Evolutionary conservation across 108 stramenopile genomes (phyloP).

Genomic region (Aureococcus anophagefferens): DNA sequence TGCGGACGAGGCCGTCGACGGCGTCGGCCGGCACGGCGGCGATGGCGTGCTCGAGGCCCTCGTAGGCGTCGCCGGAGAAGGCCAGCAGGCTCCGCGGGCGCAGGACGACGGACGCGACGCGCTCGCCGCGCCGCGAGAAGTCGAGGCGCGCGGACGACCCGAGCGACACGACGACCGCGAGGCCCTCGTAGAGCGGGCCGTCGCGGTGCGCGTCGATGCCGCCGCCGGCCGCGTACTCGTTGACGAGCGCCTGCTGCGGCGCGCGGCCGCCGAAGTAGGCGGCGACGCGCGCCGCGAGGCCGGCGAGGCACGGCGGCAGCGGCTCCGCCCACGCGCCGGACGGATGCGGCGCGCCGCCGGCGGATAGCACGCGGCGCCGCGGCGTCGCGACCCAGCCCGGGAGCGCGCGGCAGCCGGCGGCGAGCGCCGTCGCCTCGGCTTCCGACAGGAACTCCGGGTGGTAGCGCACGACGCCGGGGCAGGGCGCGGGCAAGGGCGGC

Average conservation of each 20-base stretch:
- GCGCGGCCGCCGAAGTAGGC: conserved; percentile 14
- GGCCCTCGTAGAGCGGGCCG: conserved; percentile 33
- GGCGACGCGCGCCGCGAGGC: conserved; percentile 8
- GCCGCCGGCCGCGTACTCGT: conserved; percentile 35
- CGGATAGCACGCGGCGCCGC: not conserved
- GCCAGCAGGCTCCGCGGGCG: not conserved
- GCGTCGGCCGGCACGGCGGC: conserved; percentile 15
- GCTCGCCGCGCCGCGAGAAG: conserved; percentile 15
- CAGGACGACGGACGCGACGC: conserved; percentile 9
- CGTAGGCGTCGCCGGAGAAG: not conserved
- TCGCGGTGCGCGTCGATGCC: conserved; percentile 41
- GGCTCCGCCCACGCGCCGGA: not conserved
- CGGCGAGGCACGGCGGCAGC: conserved; percentile 3
- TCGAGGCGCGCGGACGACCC: conserved; percentile 18
- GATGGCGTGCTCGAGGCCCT: not conserved
- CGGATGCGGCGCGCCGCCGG: not conserved
- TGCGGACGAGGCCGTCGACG: not conserved
- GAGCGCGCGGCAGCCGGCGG: not conserved
- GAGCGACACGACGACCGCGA: conserved; percentile 33
- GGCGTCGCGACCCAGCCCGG: not conserved
- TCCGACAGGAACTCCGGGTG: not conserved
- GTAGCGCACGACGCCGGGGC: not conserved
- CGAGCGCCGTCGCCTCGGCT: not conserved
- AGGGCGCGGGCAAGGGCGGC: not conserved
- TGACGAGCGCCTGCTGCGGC: conserved; percentile 42